These are phyloP conservation scores for Haplosporangium gracile DNA, from an alignment of 192 early-diverging fungal genomes.

Conservation along the genomic window DNA sequence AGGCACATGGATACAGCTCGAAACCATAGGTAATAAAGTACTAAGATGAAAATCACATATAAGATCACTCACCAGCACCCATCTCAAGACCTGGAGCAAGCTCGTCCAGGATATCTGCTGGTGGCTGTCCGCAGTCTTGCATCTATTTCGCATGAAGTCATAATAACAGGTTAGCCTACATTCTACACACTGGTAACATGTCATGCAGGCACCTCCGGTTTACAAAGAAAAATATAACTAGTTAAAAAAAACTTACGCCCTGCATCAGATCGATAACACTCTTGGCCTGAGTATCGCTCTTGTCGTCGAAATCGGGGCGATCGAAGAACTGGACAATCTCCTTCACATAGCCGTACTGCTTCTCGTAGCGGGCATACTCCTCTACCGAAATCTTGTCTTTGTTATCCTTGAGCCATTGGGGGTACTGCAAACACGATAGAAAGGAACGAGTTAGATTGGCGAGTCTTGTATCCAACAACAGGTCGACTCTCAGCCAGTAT, in stretches of 20 bases:
- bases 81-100: conserved; percentile 93
- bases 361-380: conserved; percentile 81
- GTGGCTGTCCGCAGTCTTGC: conserved; percentile 98
- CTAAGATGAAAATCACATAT: neutral
- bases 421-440: conserved; percentile 73
- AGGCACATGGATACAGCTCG: neutral
- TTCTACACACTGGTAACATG: neutral
- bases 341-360: conserved; percentile 82
- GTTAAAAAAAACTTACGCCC: conserved; percentile 65
- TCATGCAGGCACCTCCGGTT: neutral
- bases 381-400: conserved; percentile 75
- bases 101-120: conserved; percentile 88
- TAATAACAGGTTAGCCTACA: neutral
- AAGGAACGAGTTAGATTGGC: neutral
- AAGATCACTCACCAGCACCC: conserved; percentile 57
- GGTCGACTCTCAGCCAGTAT: neutral
- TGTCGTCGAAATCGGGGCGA: conserved; percentile 73
- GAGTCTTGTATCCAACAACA: neutral
- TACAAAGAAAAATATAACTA: conserved; percentile 7
- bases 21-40: neutral
- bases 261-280: conserved; percentile 94
- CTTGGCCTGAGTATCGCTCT: conserved; percentile 76
- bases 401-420: conserved; percentile 88
- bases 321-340: conserved; percentile 91
- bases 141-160: conserved; percentile 67